phyloP scores from a whole-genome alignment of 805 yeast genomes.

The Ogataea salicorniae region DNA sequence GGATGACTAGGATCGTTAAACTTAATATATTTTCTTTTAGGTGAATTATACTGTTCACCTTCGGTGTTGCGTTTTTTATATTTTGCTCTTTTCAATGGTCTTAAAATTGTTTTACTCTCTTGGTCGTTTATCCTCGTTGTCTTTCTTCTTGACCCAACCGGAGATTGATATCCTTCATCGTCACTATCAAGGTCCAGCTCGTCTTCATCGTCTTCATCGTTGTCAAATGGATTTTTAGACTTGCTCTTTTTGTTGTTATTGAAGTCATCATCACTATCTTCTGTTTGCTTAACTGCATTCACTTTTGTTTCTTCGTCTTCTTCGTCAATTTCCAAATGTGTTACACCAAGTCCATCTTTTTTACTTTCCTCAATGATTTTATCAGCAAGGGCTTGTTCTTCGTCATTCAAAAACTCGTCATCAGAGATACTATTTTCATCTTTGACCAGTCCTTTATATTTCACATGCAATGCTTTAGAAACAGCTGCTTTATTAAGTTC shows the following conservation, averaged over 20 bases:
- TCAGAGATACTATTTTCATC: conserved; percentile 27
- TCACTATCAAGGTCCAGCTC: too few species aligned
- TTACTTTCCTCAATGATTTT: conserved; percentile 36
- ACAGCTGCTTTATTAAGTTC: conserved; percentile 45
- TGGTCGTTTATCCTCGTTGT: background rate
- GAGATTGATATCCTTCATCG: too few species aligned
- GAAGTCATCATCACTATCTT: background rate
- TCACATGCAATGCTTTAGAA: conserved; percentile 38
- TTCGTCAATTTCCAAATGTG: conserved; percentile 17
- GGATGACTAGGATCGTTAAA: background rate
- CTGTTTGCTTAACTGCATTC: conserved; percentile 1
- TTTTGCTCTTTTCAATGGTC: too few species aligned
- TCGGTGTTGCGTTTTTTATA: background rate
- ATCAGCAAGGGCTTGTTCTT: conserved; percentile 44
- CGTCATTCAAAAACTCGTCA: conserved; percentile 32
- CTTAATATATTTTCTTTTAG: conserved; percentile 2
- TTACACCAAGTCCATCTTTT: conserved; percentile 20
- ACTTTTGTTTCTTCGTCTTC: conserved; percentile 3
- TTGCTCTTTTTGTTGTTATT: too few species aligned
- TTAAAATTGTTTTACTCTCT: background rate
- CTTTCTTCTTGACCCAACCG: too few species aligned
- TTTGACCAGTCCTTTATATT: conserved; percentile 20
- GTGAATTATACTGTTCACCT: background rate
- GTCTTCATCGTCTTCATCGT: too few species aligned
- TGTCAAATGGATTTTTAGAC: too few species aligned